Base-by-base conservation (phyloP, 257 asterid species). In the Plantago major region DNA sequence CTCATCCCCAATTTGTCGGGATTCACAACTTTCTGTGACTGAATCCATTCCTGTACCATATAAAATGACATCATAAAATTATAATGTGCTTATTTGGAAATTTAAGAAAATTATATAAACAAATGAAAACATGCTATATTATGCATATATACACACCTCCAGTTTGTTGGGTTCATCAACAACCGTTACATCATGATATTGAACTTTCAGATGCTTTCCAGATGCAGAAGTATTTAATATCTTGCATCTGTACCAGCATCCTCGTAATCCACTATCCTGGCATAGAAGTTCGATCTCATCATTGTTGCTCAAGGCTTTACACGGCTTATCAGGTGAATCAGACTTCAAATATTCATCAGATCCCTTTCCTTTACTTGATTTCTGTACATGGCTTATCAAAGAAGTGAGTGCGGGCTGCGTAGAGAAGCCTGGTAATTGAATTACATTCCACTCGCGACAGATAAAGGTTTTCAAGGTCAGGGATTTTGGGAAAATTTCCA, bases 231-330 rank as follows among this genome's bases (percentile, higher is more conserved):
- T 62, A 30, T 43, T 56, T 65, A 87, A 55, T 64, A 84, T 62
- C 72, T 74, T 87, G 66, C 85, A 77, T 67, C 76, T 75, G 66
- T 77, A 79, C 90, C 95, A 84, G 75, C 90, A 87, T 22, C 89
- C 94, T 28, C 81, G 60, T 64, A 79, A 44, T 55, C 90, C 82
- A 9, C 85, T 84, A 18, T 87, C 88, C 76, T 73, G 82, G 50
- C 74, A 62, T 65, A 87, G 88, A 66, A 84, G 54, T 81, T 84
- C 95, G 26, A 87, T 52, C 46, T 72, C 66, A 30, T 77, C 72
- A 60, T 58, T 64, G 54, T n/a, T n/a, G n/a, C n/a, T n/a, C n/a
- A n/a, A n/a, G n/a, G n/a, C n/a, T n/a, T n/a, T 67, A 63, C 7
- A 40, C 62, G 15, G 65, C 47, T 74, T 63, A 58, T 51, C 62